Evolutionary conservation across 139 green algal species (phyloP).

Genomic region (Protoeuglena noctilucae): DNA sequence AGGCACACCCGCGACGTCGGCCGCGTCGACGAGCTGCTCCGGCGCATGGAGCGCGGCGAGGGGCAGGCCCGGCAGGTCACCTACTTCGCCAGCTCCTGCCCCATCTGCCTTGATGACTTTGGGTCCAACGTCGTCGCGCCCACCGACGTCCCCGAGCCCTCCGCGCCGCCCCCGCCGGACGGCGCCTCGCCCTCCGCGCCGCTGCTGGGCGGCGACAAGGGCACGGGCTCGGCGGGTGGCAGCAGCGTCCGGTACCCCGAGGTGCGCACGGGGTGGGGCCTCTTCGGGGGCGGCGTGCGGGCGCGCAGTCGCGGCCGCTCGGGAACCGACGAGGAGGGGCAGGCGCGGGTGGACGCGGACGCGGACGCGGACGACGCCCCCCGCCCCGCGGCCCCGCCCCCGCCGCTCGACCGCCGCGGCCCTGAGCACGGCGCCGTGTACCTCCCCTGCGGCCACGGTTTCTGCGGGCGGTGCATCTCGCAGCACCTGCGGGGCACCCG

Average conservation of each 20-base stretch:
- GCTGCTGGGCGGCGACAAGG: no score
- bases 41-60: conserved; percentile 20
- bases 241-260: no score
- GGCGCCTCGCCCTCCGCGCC: no score
- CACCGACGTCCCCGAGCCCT: no score
- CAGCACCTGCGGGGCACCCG: conserved; percentile 2
- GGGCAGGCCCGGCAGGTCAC: conserved; percentile 2
- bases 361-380: neutral
- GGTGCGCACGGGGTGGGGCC: no score
- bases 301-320: no score
- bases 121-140: no score
- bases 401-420: neutral
- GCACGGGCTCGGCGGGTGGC: no score
- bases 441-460: conserved; percentile 38
- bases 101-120: conserved; percentile 33
- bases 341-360: neutral
- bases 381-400: neutral
- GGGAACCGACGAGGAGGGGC: no score
- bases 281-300: no score
- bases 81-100: conserved; percentile 25
- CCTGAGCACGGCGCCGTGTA: conserved; percentile 10
- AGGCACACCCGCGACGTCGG: no score
- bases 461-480: conserved; percentile 44
- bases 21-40: neutral
- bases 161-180: no score